Base-by-base conservation (phyloP, 352 stramenopile genomes). In the Phytophthora colocasiae region DNA sequence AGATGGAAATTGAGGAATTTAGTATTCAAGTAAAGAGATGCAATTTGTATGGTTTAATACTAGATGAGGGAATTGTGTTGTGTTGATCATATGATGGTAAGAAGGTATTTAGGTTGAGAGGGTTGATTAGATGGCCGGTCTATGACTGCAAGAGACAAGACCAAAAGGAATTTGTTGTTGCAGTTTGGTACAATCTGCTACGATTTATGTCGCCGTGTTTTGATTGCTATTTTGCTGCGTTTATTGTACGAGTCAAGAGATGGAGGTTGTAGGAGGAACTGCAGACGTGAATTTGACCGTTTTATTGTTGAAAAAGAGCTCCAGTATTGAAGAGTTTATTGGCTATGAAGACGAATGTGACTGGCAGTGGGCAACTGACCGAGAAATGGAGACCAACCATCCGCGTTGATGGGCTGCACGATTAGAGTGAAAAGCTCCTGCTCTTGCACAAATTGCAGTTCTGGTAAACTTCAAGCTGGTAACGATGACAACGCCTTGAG, bases 391-490 rank as follows among this genome's bases (percentile, higher is more conserved):
- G 40, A 60, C 59, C 59, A 67, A 60, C 51, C 60, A 63, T 63
- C 44, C 22, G 34, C 38, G 14, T 55, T 55, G 51, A 67, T 56
- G 50, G 49, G 59, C 59, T 50, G 49, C 50, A 66, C 39, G 60
- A 69, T 69, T 69, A 58, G 60, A 63, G 47, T 62, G 27, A 51
- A 38, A 27, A 19, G 52, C 27, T 31, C 39, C 52, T 69, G 29
- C 29, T 62, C 60, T 69, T 63, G 45, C 44, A 63, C 60, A 39
- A 17, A 29, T 54, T 63, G 44, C 26, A 63, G 44, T 52, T 15
- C 31, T n/a, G 19, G 54, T 65, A 57, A 66, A 70, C 62, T 70
- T 70, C 62, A 66, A 70, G 17, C 46, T 44, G 36, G 26, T 34
- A 57, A 39, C 59, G 24, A 24, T 66, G 36, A 64, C 36, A 47